Conservation (phyloP, 441 rosid genomes). For the Gossypium schwendimanii region DNA sequence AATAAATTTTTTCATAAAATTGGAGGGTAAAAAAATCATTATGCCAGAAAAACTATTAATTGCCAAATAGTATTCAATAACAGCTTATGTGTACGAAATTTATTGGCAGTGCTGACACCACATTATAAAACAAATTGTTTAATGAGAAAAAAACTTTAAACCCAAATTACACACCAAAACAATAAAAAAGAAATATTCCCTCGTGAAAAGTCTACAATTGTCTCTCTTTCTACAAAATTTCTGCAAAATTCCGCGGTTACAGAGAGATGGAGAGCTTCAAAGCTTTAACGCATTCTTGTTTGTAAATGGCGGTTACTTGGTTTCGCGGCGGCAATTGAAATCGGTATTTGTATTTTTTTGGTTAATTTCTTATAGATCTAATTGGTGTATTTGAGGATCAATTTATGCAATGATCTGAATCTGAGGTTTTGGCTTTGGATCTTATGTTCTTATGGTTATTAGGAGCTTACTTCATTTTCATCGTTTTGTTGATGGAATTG, state of each 20-base stretch:
- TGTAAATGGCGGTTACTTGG: neutral
- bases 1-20: no score
- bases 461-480: neutral
- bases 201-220: neutral
- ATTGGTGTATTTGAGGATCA: neutral
- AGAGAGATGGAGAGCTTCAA: neutral
- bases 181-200: neutral
- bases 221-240: neutral
- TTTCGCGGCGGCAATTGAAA: neutral
- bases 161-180: neutral
- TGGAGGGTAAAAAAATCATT: no score
- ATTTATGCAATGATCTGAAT: neutral
- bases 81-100: neutral
- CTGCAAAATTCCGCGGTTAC: neutral
- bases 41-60: no score
- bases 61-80: neutral
- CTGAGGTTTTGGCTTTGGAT: slow-evolving; percentile 10
- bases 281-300: neutral
- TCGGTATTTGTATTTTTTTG: neutral
- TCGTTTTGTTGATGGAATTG: neutral
- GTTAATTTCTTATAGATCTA: neutral
- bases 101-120: neutral
- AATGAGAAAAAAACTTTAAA: neutral
- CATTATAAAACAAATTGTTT: neutral
- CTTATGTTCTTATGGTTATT: neutral